A percentile compares a stretch with the other conserved stretches of the same genome.
phyloP scores from a whole-genome alignment of 2,329 filamentous ascomycete species.

The Dothideomycetes sp. region DNA sequence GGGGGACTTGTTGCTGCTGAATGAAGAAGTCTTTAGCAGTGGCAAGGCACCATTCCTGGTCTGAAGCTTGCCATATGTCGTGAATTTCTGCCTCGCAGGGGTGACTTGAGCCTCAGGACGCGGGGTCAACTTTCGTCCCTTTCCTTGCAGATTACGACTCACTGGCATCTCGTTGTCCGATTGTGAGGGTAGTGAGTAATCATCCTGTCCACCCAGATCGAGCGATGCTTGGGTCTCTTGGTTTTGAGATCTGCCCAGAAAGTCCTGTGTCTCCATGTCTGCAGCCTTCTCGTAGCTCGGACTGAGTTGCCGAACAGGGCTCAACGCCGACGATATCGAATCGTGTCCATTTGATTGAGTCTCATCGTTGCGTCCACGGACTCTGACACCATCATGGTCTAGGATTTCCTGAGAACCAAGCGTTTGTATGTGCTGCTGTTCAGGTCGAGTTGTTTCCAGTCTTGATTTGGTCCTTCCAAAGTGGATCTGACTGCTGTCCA shows the following conservation, averaged over 20 bases:
- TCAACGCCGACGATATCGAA: slow-evolving; percentile 2
- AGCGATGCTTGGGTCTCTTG: not conserved
- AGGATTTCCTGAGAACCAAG: slow-evolving; percentile 5
- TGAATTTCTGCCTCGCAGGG: not conserved
- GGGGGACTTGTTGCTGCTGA: not conserved
- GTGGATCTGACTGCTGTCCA: not conserved
- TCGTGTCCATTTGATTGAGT: not conserved
- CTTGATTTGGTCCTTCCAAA: not conserved
- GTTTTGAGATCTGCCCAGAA: not conserved
- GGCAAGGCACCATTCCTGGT: not conserved
- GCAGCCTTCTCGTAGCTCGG: not conserved
- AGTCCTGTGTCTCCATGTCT: not conserved
- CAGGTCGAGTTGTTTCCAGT: not conserved
- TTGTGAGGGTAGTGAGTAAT: not conserved
- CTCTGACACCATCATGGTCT: slow-evolving; percentile 1
- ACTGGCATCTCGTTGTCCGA: not conserved
- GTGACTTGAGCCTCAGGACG: not conserved
- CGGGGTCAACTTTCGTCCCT: slow-evolving; percentile 5
- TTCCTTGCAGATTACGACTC: slow-evolving; percentile 7
- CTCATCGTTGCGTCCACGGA: not conserved
- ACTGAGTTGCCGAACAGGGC: not conserved
- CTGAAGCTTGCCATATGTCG: not conserved
- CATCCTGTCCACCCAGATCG: not conserved
- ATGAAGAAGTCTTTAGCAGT: no score
- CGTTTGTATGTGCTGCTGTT: not conserved